A percentile compares a stretch with the other conserved stretches of the same genome.
Evolutionary conservation across 192 early-diverging fungal species (phyloP).

Genomic region (Entomortierella beljakovae): DNA sequence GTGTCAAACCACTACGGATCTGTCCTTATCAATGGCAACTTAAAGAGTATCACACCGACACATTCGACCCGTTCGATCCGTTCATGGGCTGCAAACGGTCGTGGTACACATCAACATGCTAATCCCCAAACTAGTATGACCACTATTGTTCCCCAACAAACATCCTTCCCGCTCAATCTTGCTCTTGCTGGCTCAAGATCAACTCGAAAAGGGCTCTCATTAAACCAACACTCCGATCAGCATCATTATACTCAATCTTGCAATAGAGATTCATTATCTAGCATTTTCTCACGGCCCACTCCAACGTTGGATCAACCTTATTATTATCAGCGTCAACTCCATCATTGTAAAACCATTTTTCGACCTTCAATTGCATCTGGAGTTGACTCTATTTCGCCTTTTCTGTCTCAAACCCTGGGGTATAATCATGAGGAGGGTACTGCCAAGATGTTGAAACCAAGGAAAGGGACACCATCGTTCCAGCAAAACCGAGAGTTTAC

Average conservation of each 20-base stretch:
- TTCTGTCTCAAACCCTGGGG: neutral
- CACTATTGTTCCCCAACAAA: neutral
- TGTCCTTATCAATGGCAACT: too few species aligned
- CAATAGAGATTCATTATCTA: neutral
- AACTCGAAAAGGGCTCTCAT: neutral
- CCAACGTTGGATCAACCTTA: neutral
- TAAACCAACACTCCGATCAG: neutral
- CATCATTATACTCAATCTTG: neutral
- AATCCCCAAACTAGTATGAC: neutral
- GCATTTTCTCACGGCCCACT: neutral
- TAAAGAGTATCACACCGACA: too few species aligned
- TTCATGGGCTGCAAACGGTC: neutral
- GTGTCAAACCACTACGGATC: too few species aligned
- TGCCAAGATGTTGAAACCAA: too few species aligned
- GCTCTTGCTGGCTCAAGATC: neutral
- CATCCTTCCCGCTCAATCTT: neutral
- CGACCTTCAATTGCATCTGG: neutral
- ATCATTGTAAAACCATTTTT: neutral
- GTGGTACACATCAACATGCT: neutral
- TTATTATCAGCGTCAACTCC: neutral
- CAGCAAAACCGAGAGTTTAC: slow-evolving; percentile 6
- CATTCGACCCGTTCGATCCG: too few species aligned
- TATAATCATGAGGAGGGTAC: too few species aligned
- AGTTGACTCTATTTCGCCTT: neutral
- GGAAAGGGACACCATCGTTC: neutral